A percentile compares a stretch with the other conserved stretches of the same genome.
phyloP scores from a whole-genome alignment of 2,329 filamentous ascomycete species.

The Chrysoporthe cubensis region DNA sequence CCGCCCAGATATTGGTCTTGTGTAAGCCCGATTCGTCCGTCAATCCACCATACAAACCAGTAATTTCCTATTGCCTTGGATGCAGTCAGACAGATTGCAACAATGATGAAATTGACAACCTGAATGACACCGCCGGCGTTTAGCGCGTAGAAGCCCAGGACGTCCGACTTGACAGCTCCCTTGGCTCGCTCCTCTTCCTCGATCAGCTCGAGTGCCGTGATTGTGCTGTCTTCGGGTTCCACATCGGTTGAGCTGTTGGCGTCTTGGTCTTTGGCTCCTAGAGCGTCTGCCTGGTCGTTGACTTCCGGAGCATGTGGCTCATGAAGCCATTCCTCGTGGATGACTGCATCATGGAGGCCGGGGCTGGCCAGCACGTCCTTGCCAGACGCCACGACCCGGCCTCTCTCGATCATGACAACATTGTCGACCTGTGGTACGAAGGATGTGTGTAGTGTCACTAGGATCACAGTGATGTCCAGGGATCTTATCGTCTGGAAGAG shows the following conservation, averaged over 20 bases:
- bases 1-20: constrained; percentile 17
- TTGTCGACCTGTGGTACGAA: constrained; percentile 13
- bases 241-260: not conserved
- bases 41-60: constrained; percentile 19
- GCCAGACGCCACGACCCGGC: constrained; percentile 3
- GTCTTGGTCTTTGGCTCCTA: not conserved
- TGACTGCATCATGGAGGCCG: not conserved
- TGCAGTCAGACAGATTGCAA: not conserved
- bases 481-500: constrained; percentile 8
- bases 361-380: not conserved
- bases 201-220: not conserved
- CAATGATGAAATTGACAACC: not conserved
- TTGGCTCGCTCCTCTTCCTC: constrained; percentile 10
- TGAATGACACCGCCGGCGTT: constrained; percentile 10
- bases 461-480: constrained; percentile 4
- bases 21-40: not conserved
- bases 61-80: constrained; percentile 5
- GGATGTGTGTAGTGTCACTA: constrained; percentile 16
- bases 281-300: not conserved
- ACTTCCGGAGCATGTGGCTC: not conserved
- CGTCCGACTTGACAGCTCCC: constrained; percentile 1
- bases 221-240: not conserved
- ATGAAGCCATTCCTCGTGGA: constrained; percentile 13
- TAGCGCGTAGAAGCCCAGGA: constrained; percentile 8
- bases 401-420: constrained; percentile 8